phyloP scores from a whole-genome alignment of 1,139 yeast genomes.

The Yamadazyma dendronema region DNA sequence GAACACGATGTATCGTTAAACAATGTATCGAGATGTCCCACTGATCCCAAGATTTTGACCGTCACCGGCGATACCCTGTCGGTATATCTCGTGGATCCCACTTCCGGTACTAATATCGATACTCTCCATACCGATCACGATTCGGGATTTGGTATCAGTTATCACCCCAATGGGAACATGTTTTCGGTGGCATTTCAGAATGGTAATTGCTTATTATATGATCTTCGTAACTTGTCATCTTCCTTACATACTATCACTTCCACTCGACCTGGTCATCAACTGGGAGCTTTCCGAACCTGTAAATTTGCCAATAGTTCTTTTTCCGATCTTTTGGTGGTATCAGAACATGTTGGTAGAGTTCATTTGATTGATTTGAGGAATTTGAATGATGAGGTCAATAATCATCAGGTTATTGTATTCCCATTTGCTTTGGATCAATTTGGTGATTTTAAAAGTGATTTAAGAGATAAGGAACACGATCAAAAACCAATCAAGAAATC shows the following conservation, averaged over 20 bases:
- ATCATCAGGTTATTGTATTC: conserved; percentile 69
- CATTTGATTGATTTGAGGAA: conserved; percentile 79
- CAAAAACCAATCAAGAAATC: conserved; percentile 2
- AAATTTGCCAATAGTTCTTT: conserved; percentile 66
- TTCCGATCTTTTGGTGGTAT: conserved; percentile 71
- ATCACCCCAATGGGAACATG: conserved; percentile 66
- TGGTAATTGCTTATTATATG: conserved; percentile 76
- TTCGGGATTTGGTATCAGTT: conserved; percentile 82
- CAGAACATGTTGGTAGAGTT: conserved; percentile 85
- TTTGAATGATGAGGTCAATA: conserved; percentile 41
- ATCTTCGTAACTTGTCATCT: conserved; percentile 55
- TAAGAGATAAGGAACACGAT: conserved; percentile 1
- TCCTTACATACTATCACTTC: conserved; percentile 59
- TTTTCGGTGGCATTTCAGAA: conserved; percentile 85
- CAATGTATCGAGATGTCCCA: conserved; percentile 36
- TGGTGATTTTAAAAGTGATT: conserved; percentile 25
- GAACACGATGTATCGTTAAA: conserved; percentile 42
- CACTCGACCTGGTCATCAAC: conserved; percentile 57
- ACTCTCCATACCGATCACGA: conserved; percentile 60
- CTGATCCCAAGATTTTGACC: conserved; percentile 28
- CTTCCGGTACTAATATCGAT: conserved; percentile 17
- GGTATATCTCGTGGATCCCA: conserved; percentile 39
- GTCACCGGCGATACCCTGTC: conserved; percentile 44
- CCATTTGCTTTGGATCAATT: conserved; percentile 47
- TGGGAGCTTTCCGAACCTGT: conserved; percentile 65